phyloP scores from a whole-genome alignment of 768 basidiomycete genomes.

The Tremella fuciformis region DNA sequence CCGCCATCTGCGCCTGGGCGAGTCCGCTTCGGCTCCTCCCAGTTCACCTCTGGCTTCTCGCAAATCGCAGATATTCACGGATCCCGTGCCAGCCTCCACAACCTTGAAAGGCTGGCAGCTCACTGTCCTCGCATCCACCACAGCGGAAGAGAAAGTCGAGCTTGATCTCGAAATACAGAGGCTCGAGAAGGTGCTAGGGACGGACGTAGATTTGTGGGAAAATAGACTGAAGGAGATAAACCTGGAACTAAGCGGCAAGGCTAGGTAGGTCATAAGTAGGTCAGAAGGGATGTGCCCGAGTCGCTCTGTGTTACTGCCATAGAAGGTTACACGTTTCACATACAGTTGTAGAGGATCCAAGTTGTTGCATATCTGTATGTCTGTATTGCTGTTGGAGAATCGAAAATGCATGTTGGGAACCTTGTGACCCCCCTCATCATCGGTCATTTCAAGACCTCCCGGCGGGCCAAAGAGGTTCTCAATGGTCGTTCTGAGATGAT shows the following conservation, averaged over 20 bases:
- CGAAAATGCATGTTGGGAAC: slow-evolving; percentile 26
- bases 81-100: slow-evolving; percentile 35
- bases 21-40: slow-evolving; percentile 45
- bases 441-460: slow-evolving; percentile 21
- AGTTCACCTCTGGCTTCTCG: slow-evolving; percentile 19
- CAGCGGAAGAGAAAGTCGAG: slow-evolving; percentile 56
- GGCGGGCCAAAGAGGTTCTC: slow-evolving; percentile 47
- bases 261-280: too few relatives aligned
- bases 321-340: too few relatives aligned
- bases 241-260: slow-evolving; percentile 54
- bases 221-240: slow-evolving; percentile 64
- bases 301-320: too few relatives aligned
- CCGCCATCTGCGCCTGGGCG: slow-evolving; percentile 72
- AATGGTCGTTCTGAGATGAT: slow-evolving; percentile 27
- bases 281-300: too few relatives aligned
- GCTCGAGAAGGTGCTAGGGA: slow-evolving; percentile 63
- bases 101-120: slow-evolving; percentile 40
- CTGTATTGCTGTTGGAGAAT: not conserved
- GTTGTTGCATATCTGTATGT: not conserved
- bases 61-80: slow-evolving; percentile 6
- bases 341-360: not conserved
- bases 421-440: slow-evolving; percentile 46
- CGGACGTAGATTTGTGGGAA: slow-evolving; percentile 73
- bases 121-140: slow-evolving; percentile 31
- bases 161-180: slow-evolving; percentile 70